Evolutionary conservation across 352 stramenopile species (phyloP), one percentile per base, ranked within the genome.

Genomic region (Phytophthora aleatoria): DNA sequence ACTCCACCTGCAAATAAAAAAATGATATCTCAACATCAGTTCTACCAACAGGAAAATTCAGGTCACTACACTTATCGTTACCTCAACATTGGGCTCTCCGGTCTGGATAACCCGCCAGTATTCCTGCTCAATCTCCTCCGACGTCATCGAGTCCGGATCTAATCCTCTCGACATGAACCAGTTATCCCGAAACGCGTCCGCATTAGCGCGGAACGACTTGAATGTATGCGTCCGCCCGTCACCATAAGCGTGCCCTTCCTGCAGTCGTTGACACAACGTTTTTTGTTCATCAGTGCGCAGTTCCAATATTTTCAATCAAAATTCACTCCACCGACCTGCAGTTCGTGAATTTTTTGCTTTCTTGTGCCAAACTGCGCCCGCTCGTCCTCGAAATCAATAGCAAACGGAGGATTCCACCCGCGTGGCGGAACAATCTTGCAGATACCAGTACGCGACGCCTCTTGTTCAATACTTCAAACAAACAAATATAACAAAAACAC

Each of bases 391-490:
- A 94, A 50, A 47, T 95, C 64, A 30, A 94, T 81, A n/a, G 77
- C 74, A 61, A 88, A 92, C 13, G 74, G 60, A 8, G 92, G 93
- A 16, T 90, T 91, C 95, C 95, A 99, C 11, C 94, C 97, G n/a
- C 71, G 64, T 0, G 97, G 97, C 39, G 97, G 97, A 1, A 99
- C 93, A 65, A 99, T 99, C 76, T 99, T 99, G 73, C 89, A 98
- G 52, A 99, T 98, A n/a, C 97, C 97, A 63, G 80, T 89, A 15
- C 65, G 72, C 27, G 80, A 59, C 0, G 79, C 85, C 36, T 85
- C 70, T 15, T 70, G 65, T 61, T 89, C 81, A 61, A 92, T 90
- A 45, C 82, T 90, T 63, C 16, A 56, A 24, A 51, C 27, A 44
- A 24, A 27, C 49, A 64, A 61, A 20, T 44, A 20, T 27, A 31